Evolutionary conservation across 768 basidiomycete genomes (phyloP).

Genomic region (Cystoderma amianthinum): DNA sequence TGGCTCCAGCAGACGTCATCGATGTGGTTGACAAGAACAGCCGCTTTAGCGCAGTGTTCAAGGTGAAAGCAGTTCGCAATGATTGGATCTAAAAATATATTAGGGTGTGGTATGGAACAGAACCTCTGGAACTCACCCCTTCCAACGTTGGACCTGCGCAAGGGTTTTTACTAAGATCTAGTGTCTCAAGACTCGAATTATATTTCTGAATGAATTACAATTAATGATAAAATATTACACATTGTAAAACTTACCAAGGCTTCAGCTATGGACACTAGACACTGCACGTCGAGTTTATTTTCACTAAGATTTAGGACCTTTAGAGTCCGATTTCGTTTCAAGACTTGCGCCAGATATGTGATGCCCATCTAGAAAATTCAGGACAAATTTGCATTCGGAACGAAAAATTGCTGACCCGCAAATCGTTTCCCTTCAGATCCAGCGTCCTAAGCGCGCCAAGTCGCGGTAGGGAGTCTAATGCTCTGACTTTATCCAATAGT

Average conservation of each 20-base stretch:
- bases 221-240: too few relatives aligned
- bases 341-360: constrained; percentile 86
- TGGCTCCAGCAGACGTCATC: constrained; percentile 80
- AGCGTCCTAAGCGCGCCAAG: constrained; percentile 83
- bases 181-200: constrained; percentile 87
- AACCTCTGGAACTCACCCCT: constrained; percentile 54
- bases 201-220: constrained; percentile 69
- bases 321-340: constrained; percentile 92
- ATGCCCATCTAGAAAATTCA: constrained; percentile 57
- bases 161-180: constrained; percentile 90
- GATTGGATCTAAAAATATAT: constrained; percentile 60
- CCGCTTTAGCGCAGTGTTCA: constrained; percentile 87
- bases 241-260: constrained; percentile 56
- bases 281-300: constrained; percentile 84
- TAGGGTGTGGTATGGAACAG: background rate
- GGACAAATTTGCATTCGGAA: background rate
- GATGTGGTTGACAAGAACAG: constrained; percentile 84
- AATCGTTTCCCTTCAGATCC: constrained; percentile 89
- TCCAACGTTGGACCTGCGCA: constrained; percentile 87
- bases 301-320: constrained; percentile 93
- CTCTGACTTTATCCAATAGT: constrained; percentile 80
- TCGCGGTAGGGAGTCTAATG: constrained; percentile 81
- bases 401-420: constrained; percentile 52
- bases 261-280: constrained; percentile 79
- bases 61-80: constrained; percentile 85